Evolutionary conservation across 2,329 filamentous ascomycete species (phyloP).

Genomic region (Ascochyta rabiei): DNA sequence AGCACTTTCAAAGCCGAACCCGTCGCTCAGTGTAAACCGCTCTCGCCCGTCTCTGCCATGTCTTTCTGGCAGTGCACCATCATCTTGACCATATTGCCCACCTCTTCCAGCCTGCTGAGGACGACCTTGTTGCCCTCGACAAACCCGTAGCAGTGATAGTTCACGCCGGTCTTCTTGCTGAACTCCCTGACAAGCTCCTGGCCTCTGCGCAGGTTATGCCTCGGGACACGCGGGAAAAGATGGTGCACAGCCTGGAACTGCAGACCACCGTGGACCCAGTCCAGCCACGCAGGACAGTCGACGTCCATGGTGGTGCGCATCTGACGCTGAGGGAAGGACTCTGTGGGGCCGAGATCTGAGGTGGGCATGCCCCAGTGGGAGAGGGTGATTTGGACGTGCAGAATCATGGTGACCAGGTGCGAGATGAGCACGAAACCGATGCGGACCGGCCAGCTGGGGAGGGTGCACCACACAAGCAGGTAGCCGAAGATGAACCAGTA

Average conservation of each 20-base stretch:
- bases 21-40: conserved; percentile 35
- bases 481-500: conserved; percentile 93
- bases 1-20: conserved; percentile 5
- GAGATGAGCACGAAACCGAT: conserved; percentile 79
- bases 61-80: conserved; percentile 47
- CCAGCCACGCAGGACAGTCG: conserved; percentile 84
- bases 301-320: conserved; percentile 93
- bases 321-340: conserved; percentile 91
- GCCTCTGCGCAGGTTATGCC: conserved; percentile 78
- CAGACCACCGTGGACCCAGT: conserved; percentile 86
- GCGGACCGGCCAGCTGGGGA: conserved; percentile 72
- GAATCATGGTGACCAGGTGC: conserved; percentile 78
- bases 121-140: conserved; percentile 83
- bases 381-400: conserved; percentile 89
- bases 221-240: conserved; percentile 79
- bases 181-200: conserved; percentile 81
- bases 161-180: conserved; percentile 80
- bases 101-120: conserved; percentile 75
- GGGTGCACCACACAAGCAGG: conserved; percentile 72
- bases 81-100: conserved; percentile 76
- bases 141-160: conserved; percentile 86
- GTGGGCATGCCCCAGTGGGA: conserved; percentile 96
- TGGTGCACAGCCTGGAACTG: conserved; percentile 93
- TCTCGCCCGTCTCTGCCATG: conserved; percentile 49
- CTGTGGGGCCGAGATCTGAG: conserved; percentile 78